Base-by-base conservation (phyloP, 495 filamentous ascomycete species). In the Clavariopsis aquatica region DNA sequence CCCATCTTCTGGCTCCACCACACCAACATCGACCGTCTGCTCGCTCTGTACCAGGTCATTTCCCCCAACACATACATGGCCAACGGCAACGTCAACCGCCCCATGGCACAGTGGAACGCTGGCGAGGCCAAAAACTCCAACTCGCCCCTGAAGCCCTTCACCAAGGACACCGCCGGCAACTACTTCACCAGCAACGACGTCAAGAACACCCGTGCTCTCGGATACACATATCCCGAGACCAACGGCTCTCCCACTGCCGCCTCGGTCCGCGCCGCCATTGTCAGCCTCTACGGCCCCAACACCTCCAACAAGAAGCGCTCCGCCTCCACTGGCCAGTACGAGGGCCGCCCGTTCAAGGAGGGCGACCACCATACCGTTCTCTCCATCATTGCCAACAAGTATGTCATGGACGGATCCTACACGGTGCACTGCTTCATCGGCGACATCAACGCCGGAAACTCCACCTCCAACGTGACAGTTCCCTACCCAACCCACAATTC, bases 1-100 rank as follows among this genome's bases (percentile, higher is more conserved):
- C 69, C 69, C 17, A 28, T 62, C 36, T 71, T 71, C 69, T 71
- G 69, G 69, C 60, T 71, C 36, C 69, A 71, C 55, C 69, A 71
- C 60, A 57, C 38, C 62, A 71, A 71, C 46, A 62, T 71, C 46
- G 69, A 71, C 57, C 69, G 69, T 26, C 57, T 62, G 1, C 41
- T 68, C n/a, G 65, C 69, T 52, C 68, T 71, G 60, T 65, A 65
- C 52, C 69, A 69, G 43, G 43, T 53, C 24, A 12, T 68, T 23
- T 38, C 67, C 10, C 69, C 65, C 22, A 62, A 69, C 62, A 69
- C 61, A 1, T 71, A 54, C 22, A 60, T 71, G 29, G 51, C 49
- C 29, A 62, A 49, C 46, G 60, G 62, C 20, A 43, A 31, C 36
- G 47, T 64, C 45, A 71, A 56, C 56, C 65, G 53, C 17, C 45